Conservation (phyloP, 139 green algal species). For the Pleodorina starrii region DNA sequence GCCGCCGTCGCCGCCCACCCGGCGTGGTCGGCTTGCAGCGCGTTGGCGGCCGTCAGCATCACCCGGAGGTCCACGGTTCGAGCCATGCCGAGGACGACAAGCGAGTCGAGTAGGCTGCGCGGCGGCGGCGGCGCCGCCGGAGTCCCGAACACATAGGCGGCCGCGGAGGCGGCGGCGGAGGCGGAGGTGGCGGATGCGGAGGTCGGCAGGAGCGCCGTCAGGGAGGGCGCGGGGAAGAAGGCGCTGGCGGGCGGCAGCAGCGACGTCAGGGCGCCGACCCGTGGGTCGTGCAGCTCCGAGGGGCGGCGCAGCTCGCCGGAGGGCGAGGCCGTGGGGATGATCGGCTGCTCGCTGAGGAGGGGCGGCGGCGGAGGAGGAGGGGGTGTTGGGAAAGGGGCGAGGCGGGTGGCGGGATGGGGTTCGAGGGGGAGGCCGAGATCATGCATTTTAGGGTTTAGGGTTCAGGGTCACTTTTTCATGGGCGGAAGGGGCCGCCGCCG, state of each 20-base stretch:
- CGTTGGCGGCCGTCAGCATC: slow-evolving; percentile 64
- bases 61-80: slow-evolving; percentile 52
- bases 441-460: too few species aligned
- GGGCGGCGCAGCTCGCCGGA: slow-evolving; percentile 38
- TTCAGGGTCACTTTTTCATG: too few species aligned
- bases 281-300: slow-evolving; percentile 71
- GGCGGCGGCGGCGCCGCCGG: not conserved
- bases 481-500: too few species aligned
- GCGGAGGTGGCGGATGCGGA: not conserved
- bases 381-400: not conserved
- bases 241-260: slow-evolving; percentile 65
- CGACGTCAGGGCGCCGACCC: slow-evolving; percentile 46
- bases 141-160: not conserved
- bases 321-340: slow-evolving; percentile 32
- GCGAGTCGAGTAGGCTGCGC: slow-evolving; percentile 57
- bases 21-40: slow-evolving; percentile 45
- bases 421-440: too few species aligned
- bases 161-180: not conserved
- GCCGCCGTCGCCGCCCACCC: not conserved
- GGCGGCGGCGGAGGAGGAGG: not conserved
- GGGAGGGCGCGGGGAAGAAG: slow-evolving; percentile 69
- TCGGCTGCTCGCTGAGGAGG: slow-evolving; percentile 3
- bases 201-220: not conserved
- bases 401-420: too few species aligned
- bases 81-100: slow-evolving; percentile 71